Evolutionary conservation across 2,329 filamentous ascomycete species (phyloP), one percentile per base, ranked within the genome.

Genomic region (Alternaria rosae): DNA sequence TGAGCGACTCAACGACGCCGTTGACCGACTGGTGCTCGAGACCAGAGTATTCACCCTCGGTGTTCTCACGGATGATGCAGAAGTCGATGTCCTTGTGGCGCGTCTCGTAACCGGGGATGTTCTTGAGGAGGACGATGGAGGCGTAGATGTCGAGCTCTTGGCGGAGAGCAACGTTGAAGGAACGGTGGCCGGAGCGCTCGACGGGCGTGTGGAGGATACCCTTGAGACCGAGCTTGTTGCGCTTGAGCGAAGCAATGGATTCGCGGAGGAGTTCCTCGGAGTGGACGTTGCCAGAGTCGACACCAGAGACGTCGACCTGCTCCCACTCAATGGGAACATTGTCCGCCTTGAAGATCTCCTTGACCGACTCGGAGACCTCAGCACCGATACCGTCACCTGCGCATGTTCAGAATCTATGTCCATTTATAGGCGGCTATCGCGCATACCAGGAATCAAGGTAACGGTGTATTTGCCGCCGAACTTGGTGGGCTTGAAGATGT

Each of bases 131-230:
- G 78, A 93, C 92, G 80, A 99, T 95, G 71, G 92, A 97, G 80
- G 95, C 95, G 85, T 98, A 99, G 83, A 99, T 98, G 85, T 99
- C 95, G 80, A 99, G 92, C 84, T 98, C 95, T 86, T 99, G 95
- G 77, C 95, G 93, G 82, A 99, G 90, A 76, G 95, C 95, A 74
- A 99, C 95, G 86, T 99, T 99, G 93, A 99, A 99, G 73, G 92
- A 97, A 85, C 97, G 93, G 88, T 99, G 95, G 76, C 95, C 95
- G 69, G 94, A 97, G 76, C 95, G 91, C 85, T 94, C 92, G 80
- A 99, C 92, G 71, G 95, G 95, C 25, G 95, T 99, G 87, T 97
- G 94, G 48, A 99, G 88, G 82, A 99, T 99, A 82, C 95, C 95
- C 89, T 99, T 99, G 78, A 99, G 88, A 75, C 94, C 95, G 75